A percentile compares a stretch with the other conserved stretches of the same genome.
These are phyloP conservation scores for Annulohypoxylon stygium DNA, from an alignment of 495 filamentous ascomycete genomes.

Conservation along the genomic window DNA sequence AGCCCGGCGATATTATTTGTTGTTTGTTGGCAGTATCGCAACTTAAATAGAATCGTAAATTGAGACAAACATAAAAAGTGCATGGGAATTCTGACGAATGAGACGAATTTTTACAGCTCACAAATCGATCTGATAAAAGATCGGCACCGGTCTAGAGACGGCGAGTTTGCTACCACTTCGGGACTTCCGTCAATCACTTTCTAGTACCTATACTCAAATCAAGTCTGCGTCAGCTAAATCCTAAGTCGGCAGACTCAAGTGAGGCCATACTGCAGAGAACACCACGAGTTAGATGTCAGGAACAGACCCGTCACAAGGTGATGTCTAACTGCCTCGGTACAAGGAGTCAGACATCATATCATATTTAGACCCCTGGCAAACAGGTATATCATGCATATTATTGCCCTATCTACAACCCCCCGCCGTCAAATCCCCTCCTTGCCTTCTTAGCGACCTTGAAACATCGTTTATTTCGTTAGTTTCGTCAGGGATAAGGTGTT, in stretches of 20 bases:
- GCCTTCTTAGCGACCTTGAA: slow-evolving; percentile 11
- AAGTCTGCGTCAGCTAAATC: neutral
- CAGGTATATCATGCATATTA: slow-evolving; percentile 25
- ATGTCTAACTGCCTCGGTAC: neutral
- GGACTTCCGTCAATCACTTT: neutral
- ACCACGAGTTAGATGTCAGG: slow-evolving; percentile 11
- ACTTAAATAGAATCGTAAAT: slow-evolving; percentile 7
- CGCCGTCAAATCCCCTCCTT: neutral
- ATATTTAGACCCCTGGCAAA: slow-evolving; percentile 12
- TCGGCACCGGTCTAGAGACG: neutral
- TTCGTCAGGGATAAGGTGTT: slow-evolving; percentile 11
- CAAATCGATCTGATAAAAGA: neutral
- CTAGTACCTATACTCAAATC: neutral
- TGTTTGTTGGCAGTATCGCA: slow-evolving; percentile 17
- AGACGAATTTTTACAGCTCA: neutral
- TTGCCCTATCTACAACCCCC: slow-evolving; percentile 24
- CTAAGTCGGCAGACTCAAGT: neutral
- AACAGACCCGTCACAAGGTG: slow-evolving; percentile 7
- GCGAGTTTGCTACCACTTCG: neutral
- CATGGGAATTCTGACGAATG: slow-evolving; percentile 1
- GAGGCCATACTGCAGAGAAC: neutral
- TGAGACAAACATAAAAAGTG: slow-evolving; percentile 19
- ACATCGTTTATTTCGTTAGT: slow-evolving; percentile 19
- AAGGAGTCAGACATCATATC: neutral
- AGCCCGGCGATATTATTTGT: slow-evolving; percentile 8